phyloP scores from a whole-genome alignment of 768 basidiomycete species.

The Hemileccinum rubropunctum region DNA sequence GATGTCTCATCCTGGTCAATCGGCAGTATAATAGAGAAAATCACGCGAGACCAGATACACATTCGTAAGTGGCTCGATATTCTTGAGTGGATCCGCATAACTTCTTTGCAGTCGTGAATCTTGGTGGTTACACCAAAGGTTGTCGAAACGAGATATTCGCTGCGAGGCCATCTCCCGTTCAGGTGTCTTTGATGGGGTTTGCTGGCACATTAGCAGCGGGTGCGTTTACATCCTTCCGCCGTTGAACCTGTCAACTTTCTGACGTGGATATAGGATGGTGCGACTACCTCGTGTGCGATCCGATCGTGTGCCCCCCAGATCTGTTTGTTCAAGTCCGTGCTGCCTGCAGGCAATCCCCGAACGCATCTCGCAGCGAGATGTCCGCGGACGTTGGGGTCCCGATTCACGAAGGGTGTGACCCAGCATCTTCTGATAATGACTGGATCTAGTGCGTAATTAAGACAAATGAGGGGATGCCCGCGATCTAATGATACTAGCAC shows the following conservation, averaged over 20 bases:
- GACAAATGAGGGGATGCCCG: background rate
- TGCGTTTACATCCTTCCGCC: conserved; percentile 6
- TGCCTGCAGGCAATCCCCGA: conserved; percentile 13
- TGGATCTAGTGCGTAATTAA: conserved; percentile 44
- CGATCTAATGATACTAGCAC: conserved; percentile 28
- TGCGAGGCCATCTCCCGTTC: conserved; percentile 45
- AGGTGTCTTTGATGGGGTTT: conserved; percentile 50
- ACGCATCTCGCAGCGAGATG: background rate
- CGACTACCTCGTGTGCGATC: conserved; percentile 46
- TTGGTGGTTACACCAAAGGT: conserved; percentile 52
- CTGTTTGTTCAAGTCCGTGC: conserved; percentile 33
- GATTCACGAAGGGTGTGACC: conserved; percentile 40
- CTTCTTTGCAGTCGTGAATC: conserved; percentile 37
- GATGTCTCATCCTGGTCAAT: conserved; percentile 42
- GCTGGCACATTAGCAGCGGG: conserved; percentile 46
- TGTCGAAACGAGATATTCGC: conserved; percentile 53
- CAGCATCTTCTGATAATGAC: conserved; percentile 33
- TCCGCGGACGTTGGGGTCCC: conserved; percentile 29
- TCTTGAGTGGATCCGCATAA: background rate
- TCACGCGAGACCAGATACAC: conserved; percentile 44
- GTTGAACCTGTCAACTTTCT: background rate
- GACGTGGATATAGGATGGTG: conserved; percentile 39
- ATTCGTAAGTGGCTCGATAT: conserved; percentile 33
- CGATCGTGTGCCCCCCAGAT: conserved; percentile 42
- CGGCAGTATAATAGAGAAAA: conserved; percentile 36